Base-by-base conservation (phyloP, 2,329 filamentous ascomycete genomes). In the Neopestalotiopsis clavispora region DNA sequence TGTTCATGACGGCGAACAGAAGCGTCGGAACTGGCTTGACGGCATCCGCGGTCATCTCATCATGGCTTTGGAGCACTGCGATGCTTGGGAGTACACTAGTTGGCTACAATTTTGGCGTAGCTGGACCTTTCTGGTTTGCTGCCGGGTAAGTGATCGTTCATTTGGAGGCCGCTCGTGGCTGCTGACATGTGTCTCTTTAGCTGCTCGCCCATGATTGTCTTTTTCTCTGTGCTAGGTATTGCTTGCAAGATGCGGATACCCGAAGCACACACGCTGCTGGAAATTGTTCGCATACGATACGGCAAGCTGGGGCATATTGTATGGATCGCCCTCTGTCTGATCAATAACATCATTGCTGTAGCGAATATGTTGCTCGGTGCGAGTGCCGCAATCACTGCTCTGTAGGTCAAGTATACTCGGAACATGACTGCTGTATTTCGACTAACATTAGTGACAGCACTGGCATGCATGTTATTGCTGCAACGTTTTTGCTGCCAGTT, bases 121-220 rank as follows among this genome's bases (percentile, higher is more conserved):
- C 85, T 1, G 86, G 86, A 0, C 86, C 86, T 0, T 88, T 89
- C 67, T 89, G 86, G 86, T 89, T 86, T 69, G 86, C 85, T 2
- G 86, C 85, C 60, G 87, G 86, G 76, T 66, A 62, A n/a, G 61
- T 40, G 42, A 4, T 32, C 2, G 14, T 57, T 30, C 0, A 28
- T 5, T n/a, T 1, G 12, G 14, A 40, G 14, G n/a, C 4, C 52
- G 58, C 45, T 49, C 10, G 23, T 34, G n/a, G 6, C 42, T 13
- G 20, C 23, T 63, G 14, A 67, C 32, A 4, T 14, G n/a, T 10
- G 10, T 42, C n/a, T 12, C 4, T 17, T 38, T 38, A 75, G 78
- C 1, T 86, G 84, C 64, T 85, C 83, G 10, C 84, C 85, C 0
- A 87, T 87, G 84, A 88, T 88, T 58, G 84, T 86, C 0, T 86